Evolutionary conservation across 805 yeast genomes (phyloP).

Genomic region (Metschnikowia matae): DNA sequence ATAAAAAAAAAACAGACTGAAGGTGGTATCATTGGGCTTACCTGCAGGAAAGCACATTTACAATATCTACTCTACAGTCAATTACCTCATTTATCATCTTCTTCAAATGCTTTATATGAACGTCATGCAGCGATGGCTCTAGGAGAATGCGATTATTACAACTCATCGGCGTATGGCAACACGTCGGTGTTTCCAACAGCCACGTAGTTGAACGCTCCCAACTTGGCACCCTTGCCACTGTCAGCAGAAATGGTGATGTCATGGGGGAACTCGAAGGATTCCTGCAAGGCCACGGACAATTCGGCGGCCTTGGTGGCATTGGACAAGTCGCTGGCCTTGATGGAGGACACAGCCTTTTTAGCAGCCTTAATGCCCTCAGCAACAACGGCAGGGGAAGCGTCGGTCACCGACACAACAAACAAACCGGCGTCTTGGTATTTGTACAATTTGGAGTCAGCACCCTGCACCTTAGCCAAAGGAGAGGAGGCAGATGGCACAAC

Average conservation of each 20-base stretch:
- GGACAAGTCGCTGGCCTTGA: slow-evolving; percentile 50
- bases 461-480: slow-evolving; percentile 45
- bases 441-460: slow-evolving; percentile 51
- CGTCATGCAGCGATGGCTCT: slow-evolving; percentile 9
- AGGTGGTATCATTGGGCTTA: no score
- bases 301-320: slow-evolving; percentile 44
- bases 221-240: slow-evolving; percentile 34
- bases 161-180: slow-evolving; percentile 87
- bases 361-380: slow-evolving; percentile 58
- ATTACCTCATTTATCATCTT: background rate
- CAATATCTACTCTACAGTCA: no score
- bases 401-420: slow-evolving; percentile 65
- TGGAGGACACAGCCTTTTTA: slow-evolving; percentile 38
- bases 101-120: slow-evolving; percentile 8
- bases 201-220: slow-evolving; percentile 66
- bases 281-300: slow-evolving; percentile 41
- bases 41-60: no score
- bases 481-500: slow-evolving; percentile 55
- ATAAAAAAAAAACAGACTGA: no score
- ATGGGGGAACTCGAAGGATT: slow-evolving; percentile 30
- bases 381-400: slow-evolving; percentile 55
- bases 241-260: slow-evolving; percentile 31
- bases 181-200: slow-evolving; percentile 86
- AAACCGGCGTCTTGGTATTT: slow-evolving; percentile 78
- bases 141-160: slow-evolving; percentile 40